Base-by-base conservation (phyloP, 129 eudicot genomes). In the Calendula officinalis region DNA sequence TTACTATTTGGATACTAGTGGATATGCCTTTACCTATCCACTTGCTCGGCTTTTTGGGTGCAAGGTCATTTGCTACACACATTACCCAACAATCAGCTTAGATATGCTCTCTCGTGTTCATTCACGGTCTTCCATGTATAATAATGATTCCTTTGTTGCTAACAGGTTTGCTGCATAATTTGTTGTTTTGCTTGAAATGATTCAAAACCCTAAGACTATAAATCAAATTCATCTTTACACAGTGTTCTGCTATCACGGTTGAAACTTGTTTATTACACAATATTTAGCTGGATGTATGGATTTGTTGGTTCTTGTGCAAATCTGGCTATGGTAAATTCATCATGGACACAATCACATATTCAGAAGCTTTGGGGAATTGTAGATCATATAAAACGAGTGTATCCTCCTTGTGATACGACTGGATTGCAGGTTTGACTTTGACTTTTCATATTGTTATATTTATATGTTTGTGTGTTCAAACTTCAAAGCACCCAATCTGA, bases 331-430 rank as follows among this genome's bases (percentile, higher is more conserved):
- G 98, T 83, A 5, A 92, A 92, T 75, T 92, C 98, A 63, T 92
- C 98, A 16, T 92, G 98, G 98, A 92, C 98, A 49, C 80, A 73
- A 16, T 78, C 95, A 15, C 96, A 92, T 74, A 88, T 92, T 81
- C 80, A 65, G 62, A 83, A 88, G 82, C 87, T 88, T 47, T 92
- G 99, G 95, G 82, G 88, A 59, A 88, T 83, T 78, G 84, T 87
- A 40, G 53, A 64, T 56, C 86, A 92, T 30, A 83, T 63, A 40
- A 75, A 71, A 73, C 82, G 89, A 40, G 96, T 92, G 42, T 88
- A 88, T 75, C 99, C 99, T 70, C 99, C 99, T 52, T 92, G 99
- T 83, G 99, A 92, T 74, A 88, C 99, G 3, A 76, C 92, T 12
- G 96, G 95, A 38, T 84, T 92, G 66, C 96, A 92, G 99, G 96